These are phyloP conservation scores for Ophiostoma australiae DNA, from an alignment of 2,329 filamentous ascomycete genomes.

Conservation along the genomic window DNA sequence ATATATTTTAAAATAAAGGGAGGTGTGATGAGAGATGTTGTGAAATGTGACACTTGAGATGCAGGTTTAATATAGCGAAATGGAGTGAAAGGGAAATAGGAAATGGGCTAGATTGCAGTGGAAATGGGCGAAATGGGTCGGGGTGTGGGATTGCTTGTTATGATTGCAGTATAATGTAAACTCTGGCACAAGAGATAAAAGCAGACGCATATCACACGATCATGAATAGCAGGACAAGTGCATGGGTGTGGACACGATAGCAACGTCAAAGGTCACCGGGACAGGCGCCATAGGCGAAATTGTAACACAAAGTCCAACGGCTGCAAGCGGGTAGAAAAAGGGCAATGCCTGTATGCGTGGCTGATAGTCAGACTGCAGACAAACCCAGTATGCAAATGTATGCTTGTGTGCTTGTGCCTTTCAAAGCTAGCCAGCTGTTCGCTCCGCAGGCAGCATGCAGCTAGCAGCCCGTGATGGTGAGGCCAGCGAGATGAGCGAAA, in stretches of 20 bases:
- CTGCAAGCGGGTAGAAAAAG: background rate
- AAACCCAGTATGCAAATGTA: background rate
- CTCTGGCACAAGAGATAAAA: background rate
- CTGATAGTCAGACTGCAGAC: background rate
- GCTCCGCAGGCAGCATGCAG: background rate
- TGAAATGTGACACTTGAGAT: background rate
- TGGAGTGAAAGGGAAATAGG: no score
- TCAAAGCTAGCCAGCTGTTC: constrained; percentile 2
- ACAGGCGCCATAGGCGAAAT: background rate
- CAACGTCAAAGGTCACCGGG: background rate
- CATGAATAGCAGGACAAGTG: background rate
- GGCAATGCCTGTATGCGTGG: background rate
- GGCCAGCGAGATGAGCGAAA: background rate
- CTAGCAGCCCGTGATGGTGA: constrained; percentile 2
- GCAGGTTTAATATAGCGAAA: no score
- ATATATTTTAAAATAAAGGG: background rate
- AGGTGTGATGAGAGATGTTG: background rate
- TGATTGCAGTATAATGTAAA: background rate
- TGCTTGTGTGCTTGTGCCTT: background rate
- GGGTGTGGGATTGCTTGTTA: background rate
- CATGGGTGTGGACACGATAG: background rate
- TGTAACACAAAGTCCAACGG: background rate
- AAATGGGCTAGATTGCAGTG: no score
- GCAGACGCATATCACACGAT: background rate
- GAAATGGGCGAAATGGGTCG: background rate